Conservation (phyloP, 2,329 filamentous ascomycete genomes). For the Parastagonospora nodorum region DNA sequence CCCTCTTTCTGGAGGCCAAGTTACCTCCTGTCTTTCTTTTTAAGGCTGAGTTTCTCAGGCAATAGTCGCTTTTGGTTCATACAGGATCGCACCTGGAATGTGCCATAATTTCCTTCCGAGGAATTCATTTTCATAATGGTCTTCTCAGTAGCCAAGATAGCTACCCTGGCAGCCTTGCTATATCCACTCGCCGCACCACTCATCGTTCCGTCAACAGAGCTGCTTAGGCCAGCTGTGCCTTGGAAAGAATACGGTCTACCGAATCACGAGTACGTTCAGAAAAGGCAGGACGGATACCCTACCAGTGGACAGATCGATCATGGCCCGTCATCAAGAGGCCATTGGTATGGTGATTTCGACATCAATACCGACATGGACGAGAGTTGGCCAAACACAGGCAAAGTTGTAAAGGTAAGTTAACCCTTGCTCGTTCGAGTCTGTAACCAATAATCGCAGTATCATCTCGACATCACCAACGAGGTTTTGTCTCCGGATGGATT, state of each 20-base stretch:
- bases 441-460: conserved; percentile 43
- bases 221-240: conserved; percentile 23
- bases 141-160: conserved; percentile 2
- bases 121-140: conserved; percentile 15
- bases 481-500: conserved; percentile 55
- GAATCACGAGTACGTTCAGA: not conserved
- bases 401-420: conserved; percentile 31
- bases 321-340: conserved; percentile 28
- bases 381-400: conserved; percentile 51
- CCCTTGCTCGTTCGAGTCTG: not conserved
- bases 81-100: conserved; percentile 1
- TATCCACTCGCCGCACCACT: conserved; percentile 20
- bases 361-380: conserved; percentile 52
- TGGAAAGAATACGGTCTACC: conserved; percentile 28
- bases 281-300: conserved; percentile 14
- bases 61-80: conserved; percentile 6
- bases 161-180: conserved; percentile 18
- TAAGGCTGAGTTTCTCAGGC: conserved; percentile 3
- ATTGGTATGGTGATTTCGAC: conserved; percentile 40
- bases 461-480: conserved; percentile 50
- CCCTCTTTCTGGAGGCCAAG: conserved; percentile 11
- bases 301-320: conserved; percentile 18
- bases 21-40: conserved; percentile 13
- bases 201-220: conserved; percentile 15
- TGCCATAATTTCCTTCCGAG: conserved; percentile 11